A percentile compares a stretch with the other conserved stretches of the same genome.
phyloP scores from a whole-genome alignment of 208 protist species.

The Wallacemonas sp. region DNA sequence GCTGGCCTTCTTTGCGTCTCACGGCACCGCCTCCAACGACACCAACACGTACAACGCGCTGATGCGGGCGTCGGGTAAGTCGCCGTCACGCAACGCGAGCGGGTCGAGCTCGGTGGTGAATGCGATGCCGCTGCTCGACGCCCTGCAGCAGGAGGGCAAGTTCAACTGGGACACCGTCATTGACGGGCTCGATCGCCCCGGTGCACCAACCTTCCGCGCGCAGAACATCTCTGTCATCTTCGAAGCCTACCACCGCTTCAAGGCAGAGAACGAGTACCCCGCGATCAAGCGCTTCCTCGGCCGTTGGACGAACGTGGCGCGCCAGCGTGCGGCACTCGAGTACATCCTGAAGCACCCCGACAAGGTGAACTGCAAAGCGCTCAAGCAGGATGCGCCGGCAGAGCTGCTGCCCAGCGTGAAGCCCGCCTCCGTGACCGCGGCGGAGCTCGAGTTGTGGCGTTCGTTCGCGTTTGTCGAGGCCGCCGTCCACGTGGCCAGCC shows the following conservation, averaged over 20 bases:
- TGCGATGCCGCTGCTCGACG: conserved; percentile 74
- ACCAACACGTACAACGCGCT: conserved; percentile 75
- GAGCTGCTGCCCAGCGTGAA: conserved; percentile 54
- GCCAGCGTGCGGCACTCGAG: conserved; percentile 73
- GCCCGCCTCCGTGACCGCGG: conserved; percentile 35
- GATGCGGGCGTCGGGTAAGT: conserved; percentile 65
- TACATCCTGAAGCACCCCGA: conserved; percentile 87
- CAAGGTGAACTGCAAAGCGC: conserved; percentile 68
- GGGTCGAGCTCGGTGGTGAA: conserved; percentile 62
- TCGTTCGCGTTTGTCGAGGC: conserved; percentile 80
- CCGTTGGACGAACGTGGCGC: conserved; percentile 71
- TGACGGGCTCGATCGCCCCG: conserved; percentile 70
- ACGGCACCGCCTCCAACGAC: conserved; percentile 61
- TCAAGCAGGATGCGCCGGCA: conserved; percentile 49
- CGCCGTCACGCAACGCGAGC: conserved; percentile 48
- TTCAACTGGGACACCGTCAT: conserved; percentile 83
- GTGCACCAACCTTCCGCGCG: conserved; percentile 53
- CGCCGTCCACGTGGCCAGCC: conserved; percentile 79
- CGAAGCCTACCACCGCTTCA: conserved; percentile 85
- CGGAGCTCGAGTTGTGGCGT: conserved; percentile 79
- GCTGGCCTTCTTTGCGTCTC: conserved; percentile 86
- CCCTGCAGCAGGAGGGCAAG: conserved; percentile 55
- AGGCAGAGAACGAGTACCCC: conserved; percentile 67
- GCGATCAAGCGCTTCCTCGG: conserved; percentile 76
- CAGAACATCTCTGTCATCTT: conserved; percentile 87